A percentile compares a stretch with the other conserved stretches of the same genome.
phyloP scores from a whole-genome alignment of 371 early-diverging fungal genomes.

The Saksenaea vasiformis region DNA sequence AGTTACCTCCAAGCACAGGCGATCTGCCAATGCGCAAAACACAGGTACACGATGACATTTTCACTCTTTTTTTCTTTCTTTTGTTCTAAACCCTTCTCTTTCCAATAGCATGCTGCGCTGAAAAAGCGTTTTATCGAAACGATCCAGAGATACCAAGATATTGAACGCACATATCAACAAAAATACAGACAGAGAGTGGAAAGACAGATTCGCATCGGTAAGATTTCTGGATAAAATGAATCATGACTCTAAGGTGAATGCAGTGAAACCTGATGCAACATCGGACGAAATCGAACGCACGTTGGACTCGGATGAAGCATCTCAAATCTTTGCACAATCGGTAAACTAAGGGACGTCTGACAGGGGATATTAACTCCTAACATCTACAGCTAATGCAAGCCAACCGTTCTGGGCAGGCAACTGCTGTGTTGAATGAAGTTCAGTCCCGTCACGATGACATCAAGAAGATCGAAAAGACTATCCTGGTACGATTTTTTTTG shows the following conservation, averaged over 20 bases:
- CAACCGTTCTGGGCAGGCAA: slow-evolving; percentile 81
- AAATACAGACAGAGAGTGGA: slow-evolving; percentile 86
- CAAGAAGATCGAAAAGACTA: slow-evolving; percentile 83
- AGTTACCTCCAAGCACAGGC: slow-evolving; percentile 47
- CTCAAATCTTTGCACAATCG: slow-evolving; percentile 85
- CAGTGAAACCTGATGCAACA: slow-evolving; percentile 84
- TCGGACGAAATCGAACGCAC: slow-evolving; percentile 81
- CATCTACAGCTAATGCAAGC: slow-evolving; percentile 63
- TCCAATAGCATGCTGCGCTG: slow-evolving; percentile 66
- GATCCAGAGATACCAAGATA: slow-evolving; percentile 80
- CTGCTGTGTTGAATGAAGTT: slow-evolving; percentile 79
- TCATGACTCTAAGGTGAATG: background rate
- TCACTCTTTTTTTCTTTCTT: background rate
- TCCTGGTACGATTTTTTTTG: slow-evolving; percentile 53
- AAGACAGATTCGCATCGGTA: slow-evolving; percentile 85
- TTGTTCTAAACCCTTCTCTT: background rate
- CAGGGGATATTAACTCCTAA: background rate
- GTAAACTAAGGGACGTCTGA: slow-evolving; percentile 35
- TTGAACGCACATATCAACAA: slow-evolving; percentile 79
- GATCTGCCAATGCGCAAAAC: slow-evolving; percentile 72
- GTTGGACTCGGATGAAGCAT: slow-evolving; percentile 71
- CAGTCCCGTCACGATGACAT: slow-evolving; percentile 89
- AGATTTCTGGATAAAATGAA: background rate
- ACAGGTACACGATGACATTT: slow-evolving; percentile 28
- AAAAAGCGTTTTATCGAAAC: slow-evolving; percentile 83